Base-by-base conservation (phyloP, 305 asterid species). In the Andrographis paniculata region DNA sequence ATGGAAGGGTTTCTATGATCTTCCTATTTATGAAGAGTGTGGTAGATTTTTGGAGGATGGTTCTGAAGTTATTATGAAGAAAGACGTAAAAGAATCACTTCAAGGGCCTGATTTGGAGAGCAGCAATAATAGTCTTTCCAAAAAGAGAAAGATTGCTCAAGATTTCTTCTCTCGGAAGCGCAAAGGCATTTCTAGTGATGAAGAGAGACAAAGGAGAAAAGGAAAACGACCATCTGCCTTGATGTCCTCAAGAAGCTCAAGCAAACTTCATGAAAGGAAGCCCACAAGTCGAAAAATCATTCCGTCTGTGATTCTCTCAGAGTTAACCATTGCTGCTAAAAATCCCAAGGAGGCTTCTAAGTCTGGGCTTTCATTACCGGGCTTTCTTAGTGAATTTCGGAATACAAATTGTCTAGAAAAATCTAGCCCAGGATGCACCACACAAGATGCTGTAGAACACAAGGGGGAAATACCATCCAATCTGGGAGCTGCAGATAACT, bases 1-100 rank as follows among this genome's bases (percentile, higher is more conserved):
- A 37, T 77, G 87, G 88, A 80, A 73, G 45, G 89, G 95, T 31
- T 51, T 46, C 45, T 35, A 55, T 58, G 55, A 61, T 62, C 79
- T 76, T 44, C 78, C 87, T 1, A 56, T 17, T 24, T 38, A 78
- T 37, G 62, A 66, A 66, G 61, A 42, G 50, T 39, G 42, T 50
- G 35, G 39, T 42, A 65, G 38, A 16, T 48, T 66, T 38, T 44
- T 64, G 42, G 91, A 68, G 64, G 66, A 63, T 27, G 63, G 55
- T 55, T 37, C 50, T 52, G 66, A 59, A 46, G 36, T 59, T 37
- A 48, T 38, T 24, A 60, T 48, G 21, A 37, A 18, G n/a, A 63
- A 54, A 45, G 69, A 52, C 16, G 64, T 48, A 51, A 51, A 50
- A 22, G 54, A 42, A 23, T 46, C 48, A 27, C 39, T 30, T 47